phyloP scores from a whole-genome alignment of 352 stramenopile genomes.

The Phytophthora pinifolia region DNA sequence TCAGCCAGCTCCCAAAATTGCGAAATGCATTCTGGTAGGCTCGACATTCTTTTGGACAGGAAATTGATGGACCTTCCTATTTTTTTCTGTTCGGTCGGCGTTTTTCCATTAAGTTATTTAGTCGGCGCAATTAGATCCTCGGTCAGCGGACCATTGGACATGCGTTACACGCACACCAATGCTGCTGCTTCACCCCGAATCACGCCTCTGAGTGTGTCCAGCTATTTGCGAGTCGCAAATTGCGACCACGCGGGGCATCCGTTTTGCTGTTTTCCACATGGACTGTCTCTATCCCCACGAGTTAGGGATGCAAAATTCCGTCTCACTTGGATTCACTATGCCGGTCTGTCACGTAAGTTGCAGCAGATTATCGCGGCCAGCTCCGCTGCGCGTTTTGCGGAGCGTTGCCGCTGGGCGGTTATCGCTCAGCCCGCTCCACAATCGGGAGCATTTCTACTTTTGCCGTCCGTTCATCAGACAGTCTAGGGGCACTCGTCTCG shows the following conservation, averaged over 20 bases:
- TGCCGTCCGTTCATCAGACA: slow-evolving; percentile 10
- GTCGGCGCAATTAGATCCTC: slow-evolving; percentile 8
- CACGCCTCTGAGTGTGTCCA: background rate
- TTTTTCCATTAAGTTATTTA: slow-evolving; percentile 1
- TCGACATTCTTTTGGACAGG: background rate
- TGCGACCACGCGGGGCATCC: too few relatives aligned
- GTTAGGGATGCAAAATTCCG: slow-evolving; percentile 26
- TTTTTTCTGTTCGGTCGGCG: slow-evolving; percentile 17
- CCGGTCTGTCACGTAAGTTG: slow-evolving; percentile 13
- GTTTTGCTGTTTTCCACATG: slow-evolving; percentile 23
- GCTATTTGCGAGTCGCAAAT: too few relatives aligned
- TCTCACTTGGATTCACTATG: slow-evolving; percentile 23
- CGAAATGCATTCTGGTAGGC: background rate
- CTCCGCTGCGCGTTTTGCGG: slow-evolving; percentile 22
- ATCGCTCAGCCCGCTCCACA: too few relatives aligned
- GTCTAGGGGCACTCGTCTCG: slow-evolving; percentile 4
- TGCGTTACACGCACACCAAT: background rate
- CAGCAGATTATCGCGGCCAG: slow-evolving; percentile 8
- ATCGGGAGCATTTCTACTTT: slow-evolving; percentile 31
- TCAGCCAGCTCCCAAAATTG: slow-evolving; percentile 24
- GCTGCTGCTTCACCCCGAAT: slow-evolving; percentile 11
- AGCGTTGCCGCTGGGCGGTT: slow-evolving; percentile 15
- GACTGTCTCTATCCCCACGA: slow-evolving; percentile 5
- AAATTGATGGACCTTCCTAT: slow-evolving; percentile 1
- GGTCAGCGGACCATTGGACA: background rate